Percentiles rank a stretch among this genome's conserved stretches.
Conservation (phyloP, 75 land plant genomes). For the Pinus tabuliformis region DNA sequence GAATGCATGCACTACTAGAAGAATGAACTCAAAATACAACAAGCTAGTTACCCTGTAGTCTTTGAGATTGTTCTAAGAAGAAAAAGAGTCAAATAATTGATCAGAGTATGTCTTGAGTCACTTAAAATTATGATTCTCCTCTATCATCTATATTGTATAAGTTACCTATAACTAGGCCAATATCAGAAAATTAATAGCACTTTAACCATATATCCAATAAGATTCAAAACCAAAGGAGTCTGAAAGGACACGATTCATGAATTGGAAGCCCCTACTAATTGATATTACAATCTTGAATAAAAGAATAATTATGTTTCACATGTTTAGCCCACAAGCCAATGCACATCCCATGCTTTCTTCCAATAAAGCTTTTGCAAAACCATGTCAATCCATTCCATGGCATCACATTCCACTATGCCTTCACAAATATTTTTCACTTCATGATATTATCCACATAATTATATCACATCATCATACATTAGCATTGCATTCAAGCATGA, state of each 20-base stretch:
- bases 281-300: conserved; percentile 11
- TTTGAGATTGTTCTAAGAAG: not conserved
- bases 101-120: not conserved
- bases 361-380: conserved; percentile 3
- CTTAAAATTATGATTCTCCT: not conserved
- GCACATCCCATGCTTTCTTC: conserved; percentile 5
- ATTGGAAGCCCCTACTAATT: too few relatives aligned
- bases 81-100: conserved; percentile 3
- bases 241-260: too few relatives aligned
- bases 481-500: conserved; percentile 68
- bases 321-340: not conserved
- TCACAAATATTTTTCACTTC: not conserved
- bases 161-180: not conserved
- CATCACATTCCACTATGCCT: conserved; percentile 1
- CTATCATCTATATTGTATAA: conserved; percentile 1
- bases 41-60: not conserved
- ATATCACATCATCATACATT: conserved; percentile 21
- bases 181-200: too few relatives aligned
- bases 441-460: not conserved
- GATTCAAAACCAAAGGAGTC: too few relatives aligned
- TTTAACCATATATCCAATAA: too few relatives aligned
- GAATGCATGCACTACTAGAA: not conserved
- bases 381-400: not conserved
- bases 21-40: conserved; percentile 1
- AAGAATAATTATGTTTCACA: conserved; percentile 8